Percentiles rank a stretch among this genome's conserved stretches.
Conservation (phyloP, 2,329 filamentous ascomycete species). For the Alternaria dauci region DNA sequence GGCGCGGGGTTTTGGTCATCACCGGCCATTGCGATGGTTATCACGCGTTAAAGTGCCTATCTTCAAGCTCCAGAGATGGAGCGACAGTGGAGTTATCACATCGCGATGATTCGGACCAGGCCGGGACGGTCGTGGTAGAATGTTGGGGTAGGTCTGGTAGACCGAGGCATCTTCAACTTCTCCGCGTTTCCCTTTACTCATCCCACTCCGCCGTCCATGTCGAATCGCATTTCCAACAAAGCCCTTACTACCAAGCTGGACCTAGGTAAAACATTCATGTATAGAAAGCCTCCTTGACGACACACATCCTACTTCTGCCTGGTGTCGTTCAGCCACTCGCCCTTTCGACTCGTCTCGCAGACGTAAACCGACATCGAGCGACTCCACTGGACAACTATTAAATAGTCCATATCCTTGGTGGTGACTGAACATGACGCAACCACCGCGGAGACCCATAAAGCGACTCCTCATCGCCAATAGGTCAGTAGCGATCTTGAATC, state of each 20-base stretch:
- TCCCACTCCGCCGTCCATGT: background rate
- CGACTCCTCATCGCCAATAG: constrained; percentile 64
- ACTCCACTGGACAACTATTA: background rate
- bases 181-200: constrained; percentile 30
- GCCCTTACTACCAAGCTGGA: background rate
- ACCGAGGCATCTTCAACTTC: constrained; percentile 39
- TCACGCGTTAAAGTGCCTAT: background rate
- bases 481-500: constrained; percentile 36
- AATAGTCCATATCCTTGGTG: background rate
- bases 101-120: constrained; percentile 14
- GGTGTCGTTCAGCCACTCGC: background rate
- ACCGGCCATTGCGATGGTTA: constrained; percentile 31
- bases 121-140: constrained; percentile 10
- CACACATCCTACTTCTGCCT: background rate
- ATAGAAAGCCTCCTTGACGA: background rate
- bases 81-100: constrained; percentile 26
- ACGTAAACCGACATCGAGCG: background rate
- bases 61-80: constrained; percentile 24
- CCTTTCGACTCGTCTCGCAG: background rate
- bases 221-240: background rate
- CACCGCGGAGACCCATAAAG: constrained; percentile 52
- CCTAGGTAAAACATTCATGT: background rate
- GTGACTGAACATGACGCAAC: constrained; percentile 30
- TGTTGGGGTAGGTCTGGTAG: constrained; percentile 28
- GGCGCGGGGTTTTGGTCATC: constrained; percentile 24